Evolutionary conservation across 2,329 filamentous ascomycete genomes (phyloP), one percentile per base, ranked within the genome.

Genomic region (Colletotrichum sp.): DNA sequence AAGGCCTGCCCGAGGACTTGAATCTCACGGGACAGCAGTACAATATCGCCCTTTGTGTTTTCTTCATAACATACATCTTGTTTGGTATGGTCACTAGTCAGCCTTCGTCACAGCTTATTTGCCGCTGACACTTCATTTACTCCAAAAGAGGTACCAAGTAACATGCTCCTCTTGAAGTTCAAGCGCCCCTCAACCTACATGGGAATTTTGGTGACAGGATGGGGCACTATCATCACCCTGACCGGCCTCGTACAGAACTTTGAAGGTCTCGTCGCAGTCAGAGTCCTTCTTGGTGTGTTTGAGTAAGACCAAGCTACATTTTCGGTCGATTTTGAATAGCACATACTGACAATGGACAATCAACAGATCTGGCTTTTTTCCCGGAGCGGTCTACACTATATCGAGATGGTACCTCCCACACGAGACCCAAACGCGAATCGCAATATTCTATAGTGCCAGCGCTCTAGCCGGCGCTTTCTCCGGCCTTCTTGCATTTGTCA

Each of bases 391-490:
- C 83, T 93, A 93, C 79, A 71, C 80, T 5, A 78, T 77, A 24
- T 79, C 79, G 65, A 86, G 94, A 3, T 92, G 90, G 2, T 93
- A 32, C 74, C 82, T 83, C 77, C 78, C 78, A 8, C 77, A 87
- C 78, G 75, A 72, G 78, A 12, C 78, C 63, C 64, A 75, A 77
- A 16, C 77, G 68, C 67, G 80, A 76, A 90, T 91, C 93, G 52
- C 93, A 5, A 90, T 93, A 34, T 94, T 94, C 85, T 95, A 94
- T 85, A 93, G 92, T 4, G 92, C 92, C 0, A 93, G 93, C 1
- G 92, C 93, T 0, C 84, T 95, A 0, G 92, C 92, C 1, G 93
- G 93, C 0, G 93, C 90, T 0, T 93, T 93, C 78, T 92, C 91
- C 5, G 69, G 91, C 6, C 85, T 93, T 8, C 85, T 93, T 7